Percentiles rank a stretch among this genome's conserved stretches.
These are phyloP conservation scores for Botrytis medusae DNA, from an alignment of 2,329 filamentous ascomycete species.

Conservation along the genomic window DNA sequence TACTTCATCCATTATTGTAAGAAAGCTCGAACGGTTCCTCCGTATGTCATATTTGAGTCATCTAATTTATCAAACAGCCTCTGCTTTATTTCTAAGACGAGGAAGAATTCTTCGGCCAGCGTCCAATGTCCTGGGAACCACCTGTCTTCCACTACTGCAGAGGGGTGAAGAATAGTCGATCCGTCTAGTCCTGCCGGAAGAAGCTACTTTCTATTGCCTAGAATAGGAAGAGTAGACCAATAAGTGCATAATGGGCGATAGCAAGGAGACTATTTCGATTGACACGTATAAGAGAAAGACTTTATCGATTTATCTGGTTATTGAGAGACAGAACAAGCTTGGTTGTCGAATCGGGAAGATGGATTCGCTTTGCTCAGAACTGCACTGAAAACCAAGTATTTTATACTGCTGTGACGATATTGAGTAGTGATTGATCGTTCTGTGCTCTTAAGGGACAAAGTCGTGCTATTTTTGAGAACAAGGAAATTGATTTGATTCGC, in stretches of 20 bases:
- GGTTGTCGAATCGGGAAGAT: neutral
- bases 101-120: too few relatives aligned
- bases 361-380: neutral
- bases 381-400: neutral
- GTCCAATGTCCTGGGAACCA: too few relatives aligned
- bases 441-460: neutral
- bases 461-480: neutral
- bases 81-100: too few relatives aligned
- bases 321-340: neutral
- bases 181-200: neutral
- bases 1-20: neutral
- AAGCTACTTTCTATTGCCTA: neutral
- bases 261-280: neutral
- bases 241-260: neutral
- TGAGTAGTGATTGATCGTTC: neutral
- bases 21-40: too few relatives aligned
- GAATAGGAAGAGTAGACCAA: too few relatives aligned
- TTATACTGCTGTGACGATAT: neutral
- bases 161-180: neutral
- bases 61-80: too few relatives aligned
- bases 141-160: neutral
- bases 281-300: neutral
- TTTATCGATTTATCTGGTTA: neutral
- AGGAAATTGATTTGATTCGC: neutral
- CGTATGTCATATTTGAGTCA: neutral